These are phyloP conservation scores for Psidium friedrichsthalianum DNA, from an alignment of 345 rosid species.

Conservation along the genomic window DNA sequence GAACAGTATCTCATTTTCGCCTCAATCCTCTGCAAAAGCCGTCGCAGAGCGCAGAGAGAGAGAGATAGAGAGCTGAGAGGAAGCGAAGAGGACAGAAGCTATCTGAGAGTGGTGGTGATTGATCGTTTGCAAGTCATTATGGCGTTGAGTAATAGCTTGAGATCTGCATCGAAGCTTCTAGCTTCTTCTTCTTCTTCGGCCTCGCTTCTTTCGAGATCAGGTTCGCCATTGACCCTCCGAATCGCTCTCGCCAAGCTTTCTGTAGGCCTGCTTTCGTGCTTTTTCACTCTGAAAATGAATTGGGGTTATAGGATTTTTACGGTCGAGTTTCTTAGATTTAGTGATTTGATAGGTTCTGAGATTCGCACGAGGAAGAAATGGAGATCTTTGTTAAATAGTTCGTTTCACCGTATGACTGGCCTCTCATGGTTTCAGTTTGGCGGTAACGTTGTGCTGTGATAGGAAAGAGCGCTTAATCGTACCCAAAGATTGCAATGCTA, in stretches of 20 bases:
- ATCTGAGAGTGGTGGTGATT: neutral
- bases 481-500: neutral
- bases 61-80: neutral
- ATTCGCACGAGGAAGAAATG: neutral
- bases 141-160: constrained; percentile 60
- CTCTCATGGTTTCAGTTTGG: neutral
- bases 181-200: constrained; percentile 13
- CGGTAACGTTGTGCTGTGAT: neutral
- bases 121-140: constrained; percentile 5
- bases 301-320: neutral
- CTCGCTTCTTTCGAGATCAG: constrained; percentile 45
- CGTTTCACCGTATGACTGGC: neutral
- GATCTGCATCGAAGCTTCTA: constrained; percentile 66
- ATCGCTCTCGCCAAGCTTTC: neutral
- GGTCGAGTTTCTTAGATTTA: neutral
- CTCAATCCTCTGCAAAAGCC: neutral
- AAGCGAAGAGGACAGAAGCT: neutral
- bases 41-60: neutral
- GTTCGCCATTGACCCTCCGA: constrained; percentile 15
- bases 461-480: neutral
- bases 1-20: neutral
- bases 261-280: neutral
- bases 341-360: neutral
- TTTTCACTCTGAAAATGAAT: neutral
- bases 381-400: neutral